Conservation (phyloP, 1,139 yeast species). For the Scheffersomyces segobiensis region DNA sequence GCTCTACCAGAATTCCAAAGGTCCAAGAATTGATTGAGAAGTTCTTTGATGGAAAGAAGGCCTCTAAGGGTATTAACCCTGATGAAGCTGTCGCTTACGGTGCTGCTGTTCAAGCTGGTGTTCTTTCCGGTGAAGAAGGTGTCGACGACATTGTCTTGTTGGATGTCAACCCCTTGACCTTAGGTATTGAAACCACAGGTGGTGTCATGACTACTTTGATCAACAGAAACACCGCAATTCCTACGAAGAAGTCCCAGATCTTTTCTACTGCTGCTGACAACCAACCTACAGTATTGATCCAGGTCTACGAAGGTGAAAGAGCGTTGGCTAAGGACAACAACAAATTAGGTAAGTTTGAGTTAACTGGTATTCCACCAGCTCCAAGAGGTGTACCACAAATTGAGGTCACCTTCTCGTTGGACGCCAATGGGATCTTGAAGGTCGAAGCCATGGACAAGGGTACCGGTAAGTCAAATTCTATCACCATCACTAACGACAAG, state of each 20-base stretch:
- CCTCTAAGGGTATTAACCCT: conserved; percentile 94
- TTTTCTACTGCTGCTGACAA: conserved; percentile 51
- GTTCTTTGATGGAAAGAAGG: conserved; percentile 89
- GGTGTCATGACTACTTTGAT: conserved; percentile 51
- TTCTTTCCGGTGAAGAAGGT: conserved; percentile 72
- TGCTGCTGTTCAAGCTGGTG: conserved; percentile 85
- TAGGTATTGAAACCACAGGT: conserved; percentile 52
- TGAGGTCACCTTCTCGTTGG: conserved; percentile 48
- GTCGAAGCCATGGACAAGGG: conserved; percentile 50
- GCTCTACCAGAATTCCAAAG: conserved; percentile 97
- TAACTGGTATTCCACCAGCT: conserved; percentile 50
- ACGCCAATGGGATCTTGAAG: conserved; percentile 51
- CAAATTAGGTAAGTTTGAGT: conserved; percentile 47
- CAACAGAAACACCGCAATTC: conserved; percentile 50
- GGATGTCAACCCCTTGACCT: conserved; percentile 51
- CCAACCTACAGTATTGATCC: conserved; percentile 50
- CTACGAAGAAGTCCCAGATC: conserved; percentile 49
- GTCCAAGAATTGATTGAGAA: conserved; percentile 87
- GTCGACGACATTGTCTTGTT: conserved; percentile 50
- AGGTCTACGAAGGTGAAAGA: conserved; percentile 52
- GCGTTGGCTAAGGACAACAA: conserved; percentile 48
- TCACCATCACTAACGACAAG: conserved; percentile 94
- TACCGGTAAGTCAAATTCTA: conserved; percentile 78
- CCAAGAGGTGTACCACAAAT: conserved; percentile 54
- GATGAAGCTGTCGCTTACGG: conserved; percentile 67